Evolutionary conservation across 1,284 basidiomycete species (phyloP), one percentile per base, ranked within the genome.

Genomic region (Apiotrichum laibachii): DNA sequence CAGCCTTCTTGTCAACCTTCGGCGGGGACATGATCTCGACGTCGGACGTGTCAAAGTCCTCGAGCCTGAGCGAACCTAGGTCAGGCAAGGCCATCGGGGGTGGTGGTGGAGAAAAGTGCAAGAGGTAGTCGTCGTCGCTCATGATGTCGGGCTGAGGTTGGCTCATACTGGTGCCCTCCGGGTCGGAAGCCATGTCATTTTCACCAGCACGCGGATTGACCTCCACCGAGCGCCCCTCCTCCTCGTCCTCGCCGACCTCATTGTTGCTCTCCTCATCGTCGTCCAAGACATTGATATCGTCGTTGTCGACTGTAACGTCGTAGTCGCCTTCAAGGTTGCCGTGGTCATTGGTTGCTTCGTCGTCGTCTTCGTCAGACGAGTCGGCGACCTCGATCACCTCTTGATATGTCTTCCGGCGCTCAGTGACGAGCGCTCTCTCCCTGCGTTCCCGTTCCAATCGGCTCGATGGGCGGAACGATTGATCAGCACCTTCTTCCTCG

Each of bases 21-120:
- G 47, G 47, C 11, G 44, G 43, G 7, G 16, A 3, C 26, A 31
- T 31, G 7, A 31, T 35, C 31, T 40, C 50, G 22, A 31, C 22
- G 4, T 26, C 37, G n/a, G 49, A 40, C 26, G 26, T 31, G 26
- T 31, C 26, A 31, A 31, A 31, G 15, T 40, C 37, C 31, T 6
- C 5, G 12, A 63, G 52, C 1, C 50, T 55, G 8, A 64, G 61
- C 35, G 44, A 22, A 5, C 40, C 54, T 12, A 70, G 33, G 48
- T 69, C 65, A 1, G 67, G 68, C 13, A 69, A 34, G 8, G 37
- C 33, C 19, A 64, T 39, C 11, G 63, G 55, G 19, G 49, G 46
- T 8, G 50, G 56, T 0, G 67, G 62, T 16, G 69, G 67, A 1
- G 70, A 67, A 51, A 62, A 69, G 49, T 65, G 57, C 2, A 71